Percentiles rank a stretch among this genome's conserved stretches.
Evolutionary conservation across 148 eudicot species (phyloP).

Genomic region (Rhododendron ovatum): DNA sequence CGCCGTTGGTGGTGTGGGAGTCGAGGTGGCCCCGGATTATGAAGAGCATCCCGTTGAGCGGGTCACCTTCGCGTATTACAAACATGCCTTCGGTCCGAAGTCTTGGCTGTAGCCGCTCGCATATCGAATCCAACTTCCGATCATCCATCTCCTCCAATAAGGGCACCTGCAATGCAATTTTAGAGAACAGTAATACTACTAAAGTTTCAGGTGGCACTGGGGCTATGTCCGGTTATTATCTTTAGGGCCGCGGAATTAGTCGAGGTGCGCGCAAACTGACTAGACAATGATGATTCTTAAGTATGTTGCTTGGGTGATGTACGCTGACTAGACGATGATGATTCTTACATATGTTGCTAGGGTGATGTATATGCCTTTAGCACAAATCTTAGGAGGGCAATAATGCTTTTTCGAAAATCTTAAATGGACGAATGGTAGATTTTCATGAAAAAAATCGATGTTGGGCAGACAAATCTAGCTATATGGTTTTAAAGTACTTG

Average conservation of each 20-base stretch:
- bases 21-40: constrained; percentile 76
- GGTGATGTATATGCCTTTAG: too few relatives aligned
- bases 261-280: accelerated
- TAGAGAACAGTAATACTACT: not conserved
- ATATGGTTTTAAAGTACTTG: too few relatives aligned
- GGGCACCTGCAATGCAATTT: constrained; percentile 48
- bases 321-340: not conserved
- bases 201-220: too few relatives aligned
- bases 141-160: constrained; percentile 84
- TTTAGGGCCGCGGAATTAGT: too few relatives aligned
- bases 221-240: too few relatives aligned
- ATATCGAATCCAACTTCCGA: constrained; percentile 66
- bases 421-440: too few relatives aligned
- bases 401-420: too few relatives aligned
- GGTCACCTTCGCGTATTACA: constrained; percentile 81
- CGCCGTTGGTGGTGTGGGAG: constrained; percentile 77
- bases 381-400: too few relatives aligned
- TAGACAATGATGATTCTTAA: not conserved
- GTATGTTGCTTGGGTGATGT: too few relatives aligned
- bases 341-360: not conserved
- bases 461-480: too few relatives aligned
- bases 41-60: constrained; percentile 76
- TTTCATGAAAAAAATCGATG: too few relatives aligned
- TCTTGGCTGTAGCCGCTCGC: constrained; percentile 68
- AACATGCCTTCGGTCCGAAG: constrained; percentile 54